phyloP scores from a whole-genome alignment of 2,329 filamentous ascomycete genomes.

The Pseudogymnoascus sp. region DNA sequence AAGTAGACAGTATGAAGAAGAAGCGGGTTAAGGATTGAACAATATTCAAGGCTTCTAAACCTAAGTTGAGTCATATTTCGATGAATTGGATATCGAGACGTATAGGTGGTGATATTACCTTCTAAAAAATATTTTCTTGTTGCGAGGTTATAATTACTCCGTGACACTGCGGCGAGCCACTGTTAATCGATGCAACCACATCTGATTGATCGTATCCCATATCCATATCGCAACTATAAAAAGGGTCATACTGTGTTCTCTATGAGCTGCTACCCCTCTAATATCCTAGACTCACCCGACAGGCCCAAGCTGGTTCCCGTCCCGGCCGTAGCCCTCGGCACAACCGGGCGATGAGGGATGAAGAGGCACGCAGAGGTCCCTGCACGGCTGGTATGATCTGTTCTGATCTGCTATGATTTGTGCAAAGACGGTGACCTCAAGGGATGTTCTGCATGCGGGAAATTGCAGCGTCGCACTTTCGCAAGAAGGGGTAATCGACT shows the following conservation, averaged over 20 bases:
- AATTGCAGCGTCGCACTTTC: background rate
- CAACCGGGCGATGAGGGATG: background rate
- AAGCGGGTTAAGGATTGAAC: background rate
- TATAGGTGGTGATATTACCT: background rate
- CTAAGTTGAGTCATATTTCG: background rate
- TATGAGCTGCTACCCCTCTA: background rate
- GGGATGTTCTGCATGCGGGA: constrained; percentile 4
- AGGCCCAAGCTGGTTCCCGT: background rate
- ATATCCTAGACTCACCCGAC: background rate
- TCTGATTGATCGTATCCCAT: background rate
- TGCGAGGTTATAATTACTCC: background rate
- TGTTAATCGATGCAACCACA: background rate
- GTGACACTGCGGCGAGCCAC: background rate
- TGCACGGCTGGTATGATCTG: background rate
- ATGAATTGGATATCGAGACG: background rate
- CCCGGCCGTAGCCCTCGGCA: constrained; percentile 4
- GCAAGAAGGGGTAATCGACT: constrained; percentile 2
- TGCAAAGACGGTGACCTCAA: background rate
- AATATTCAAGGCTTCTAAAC: background rate
- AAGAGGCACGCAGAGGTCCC: background rate
- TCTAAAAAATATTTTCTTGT: background rate
- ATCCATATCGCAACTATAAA: background rate
- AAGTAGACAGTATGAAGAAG: background rate
- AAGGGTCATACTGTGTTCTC: constrained; percentile 1
- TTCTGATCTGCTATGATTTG: constrained; percentile 1